Base-by-base conservation (phyloP, 805 yeast species). In the Teunomyces tritomae region DNA sequence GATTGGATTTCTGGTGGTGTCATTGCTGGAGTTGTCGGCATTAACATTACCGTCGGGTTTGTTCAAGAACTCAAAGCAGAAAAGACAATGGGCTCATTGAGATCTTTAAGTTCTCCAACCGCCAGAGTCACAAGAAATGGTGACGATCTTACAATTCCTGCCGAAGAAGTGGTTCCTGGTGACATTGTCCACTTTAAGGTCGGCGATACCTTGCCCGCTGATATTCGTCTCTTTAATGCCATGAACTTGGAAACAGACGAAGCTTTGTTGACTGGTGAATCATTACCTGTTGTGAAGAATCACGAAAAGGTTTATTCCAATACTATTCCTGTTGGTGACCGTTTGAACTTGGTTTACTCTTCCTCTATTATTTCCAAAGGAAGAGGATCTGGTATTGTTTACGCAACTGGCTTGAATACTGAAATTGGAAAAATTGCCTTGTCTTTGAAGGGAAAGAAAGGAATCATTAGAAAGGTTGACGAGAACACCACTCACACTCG, bases 1-100 rank as follows among this genome's bases (percentile, higher is more conserved):
- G 92, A 87, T 62, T 86, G 88, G 85, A 87, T 86, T 53, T 82
- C 89, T 7, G 94, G 90, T 43, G 94, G 92, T 46, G 92, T 87
- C 29, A 84, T 86, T 60, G 82, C 80, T 1, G 84, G 79, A 41
- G 91, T 87, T 20, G 80, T 87, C 28, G 61, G 63, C 28, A 72
- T 86, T 47, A 86, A 86, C 58, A 80, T 86, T 32, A 65, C 67
- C 27, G 84, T 86, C 48, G 94, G 94, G 3, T 77, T 83, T 47
- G 64, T 77, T 53, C 94, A 86, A 63, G 92, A 86, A 60, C 75
- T 72, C 59, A 82, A 79, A 53, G 92, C 94, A 1, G 90, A 86
- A 53, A 79, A 84, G 59, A 87, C 92, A 1, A 87, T 86, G 89
- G 87, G 84, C 33, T 83, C 90, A 0, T 74, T 86, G 36, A 76